These are phyloP conservation scores for Mortierella sp. DNA, from an alignment of 371 early-diverging fungal species.

Conservation along the genomic window DNA sequence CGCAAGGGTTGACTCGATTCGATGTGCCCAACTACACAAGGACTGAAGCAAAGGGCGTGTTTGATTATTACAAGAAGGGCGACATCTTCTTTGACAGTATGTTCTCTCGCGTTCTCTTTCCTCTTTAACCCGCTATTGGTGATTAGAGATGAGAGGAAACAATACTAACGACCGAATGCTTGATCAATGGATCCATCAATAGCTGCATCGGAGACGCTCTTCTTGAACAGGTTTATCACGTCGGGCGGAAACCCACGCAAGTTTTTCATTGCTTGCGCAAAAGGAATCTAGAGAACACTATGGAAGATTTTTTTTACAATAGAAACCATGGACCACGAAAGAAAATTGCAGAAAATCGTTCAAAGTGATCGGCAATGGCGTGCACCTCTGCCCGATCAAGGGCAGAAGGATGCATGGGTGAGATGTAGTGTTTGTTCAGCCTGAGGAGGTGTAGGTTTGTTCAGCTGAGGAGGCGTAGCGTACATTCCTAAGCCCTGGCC, in stretches of 20 bases:
- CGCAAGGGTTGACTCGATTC: constrained; percentile 39
- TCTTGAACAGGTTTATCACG: constrained; percentile 52
- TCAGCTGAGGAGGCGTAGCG: too few species aligned
- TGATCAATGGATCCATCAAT: background rate
- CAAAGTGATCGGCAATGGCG: too few species aligned
- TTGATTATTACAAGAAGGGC: constrained; percentile 56
- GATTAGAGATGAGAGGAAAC: too few species aligned
- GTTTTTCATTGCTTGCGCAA: constrained; percentile 56
- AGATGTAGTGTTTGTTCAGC: too few species aligned
- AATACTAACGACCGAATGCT: too few species aligned
- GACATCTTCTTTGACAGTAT: constrained; percentile 52
- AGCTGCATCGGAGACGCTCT: constrained; percentile 50
- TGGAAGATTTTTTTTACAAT: background rate
- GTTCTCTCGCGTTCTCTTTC: background rate
- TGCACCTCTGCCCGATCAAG: too few species aligned
- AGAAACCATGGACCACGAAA: too few species aligned
- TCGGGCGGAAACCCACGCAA: constrained; percentile 57
- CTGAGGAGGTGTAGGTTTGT: too few species aligned
- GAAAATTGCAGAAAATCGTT: too few species aligned
- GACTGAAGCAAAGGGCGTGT: constrained; percentile 54
- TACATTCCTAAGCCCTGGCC: too few species aligned
- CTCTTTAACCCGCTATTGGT: background rate
- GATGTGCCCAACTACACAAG: constrained; percentile 52
- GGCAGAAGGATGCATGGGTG: too few species aligned
- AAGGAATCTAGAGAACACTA: constrained; percentile 33